Conservation (phyloP, 352 stramenopile genomes). For the Phytophthora pinifolia region DNA sequence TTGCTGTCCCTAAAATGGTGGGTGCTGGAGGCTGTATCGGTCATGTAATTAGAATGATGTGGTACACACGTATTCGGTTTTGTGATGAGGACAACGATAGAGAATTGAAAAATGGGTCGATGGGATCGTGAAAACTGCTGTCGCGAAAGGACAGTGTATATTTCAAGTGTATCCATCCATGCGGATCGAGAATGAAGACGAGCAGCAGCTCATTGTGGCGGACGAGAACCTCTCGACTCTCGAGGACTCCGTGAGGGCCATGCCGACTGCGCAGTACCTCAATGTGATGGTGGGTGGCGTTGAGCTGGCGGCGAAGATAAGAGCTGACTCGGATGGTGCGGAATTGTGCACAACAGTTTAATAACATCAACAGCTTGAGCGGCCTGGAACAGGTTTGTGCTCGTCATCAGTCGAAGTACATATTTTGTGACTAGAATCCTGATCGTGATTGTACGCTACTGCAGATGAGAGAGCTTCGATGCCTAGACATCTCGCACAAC, state of each 20-base stretch:
- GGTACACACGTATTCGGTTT: no score
- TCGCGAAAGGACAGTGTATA: constrained; percentile 4
- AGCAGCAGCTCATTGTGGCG: constrained; percentile 50
- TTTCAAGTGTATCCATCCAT: constrained; percentile 25
- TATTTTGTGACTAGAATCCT: neutral
- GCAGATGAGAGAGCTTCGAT: constrained; percentile 45
- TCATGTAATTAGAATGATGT: no score
- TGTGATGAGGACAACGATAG: no score
- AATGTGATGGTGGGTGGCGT: constrained; percentile 54
- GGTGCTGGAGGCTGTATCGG: constrained; percentile 2
- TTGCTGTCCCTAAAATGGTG: constrained; percentile 11
- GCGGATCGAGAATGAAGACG: constrained; percentile 41
- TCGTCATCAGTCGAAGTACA: neutral
- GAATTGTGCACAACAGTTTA: constrained; percentile 49
- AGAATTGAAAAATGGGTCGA: neutral
- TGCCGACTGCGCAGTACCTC: constrained; percentile 43
- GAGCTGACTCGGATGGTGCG: neutral
- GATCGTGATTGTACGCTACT: neutral
- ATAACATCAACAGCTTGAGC: constrained; percentile 40
- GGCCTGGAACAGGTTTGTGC: constrained; percentile 46
- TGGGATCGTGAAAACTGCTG: constrained; percentile 5
- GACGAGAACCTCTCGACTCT: constrained; percentile 52
- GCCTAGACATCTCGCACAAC: constrained; percentile 72
- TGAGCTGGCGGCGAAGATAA: neutral
- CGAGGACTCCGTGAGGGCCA: constrained; percentile 14